Percentiles rank a stretch among this genome's conserved stretches.
phyloP scores from a whole-genome alignment of 164 flowering plant genomes.

The Annona cherimola region DNA sequence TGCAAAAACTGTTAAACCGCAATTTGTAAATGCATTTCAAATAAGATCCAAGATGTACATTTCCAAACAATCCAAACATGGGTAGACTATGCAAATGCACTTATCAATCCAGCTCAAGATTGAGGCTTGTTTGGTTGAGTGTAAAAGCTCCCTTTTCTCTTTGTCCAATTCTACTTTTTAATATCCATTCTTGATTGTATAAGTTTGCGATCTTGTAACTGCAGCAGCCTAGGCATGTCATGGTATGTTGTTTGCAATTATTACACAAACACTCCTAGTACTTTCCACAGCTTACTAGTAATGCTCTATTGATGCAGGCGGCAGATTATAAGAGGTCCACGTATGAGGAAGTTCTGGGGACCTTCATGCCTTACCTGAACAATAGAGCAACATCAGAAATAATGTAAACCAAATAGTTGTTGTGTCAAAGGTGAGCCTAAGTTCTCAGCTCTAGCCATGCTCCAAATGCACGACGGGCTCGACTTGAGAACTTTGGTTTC shows the following conservation, averaged over 20 bases:
- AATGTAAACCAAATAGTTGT: slow-evolving; percentile 58
- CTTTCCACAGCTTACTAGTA: background rate
- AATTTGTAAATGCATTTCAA: background rate
- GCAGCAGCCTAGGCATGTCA: no score
- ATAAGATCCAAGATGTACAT: no score
- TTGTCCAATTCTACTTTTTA: no score
- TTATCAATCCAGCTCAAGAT: no score
- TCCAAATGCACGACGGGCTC: slow-evolving; percentile 3
- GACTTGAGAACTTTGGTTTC: slow-evolving; percentile 9
- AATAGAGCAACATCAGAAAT: slow-evolving; percentile 35
- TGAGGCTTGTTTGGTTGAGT: no score
- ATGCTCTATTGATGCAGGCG: slow-evolving; percentile 44
- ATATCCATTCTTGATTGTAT: no score
- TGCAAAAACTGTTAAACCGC: background rate
- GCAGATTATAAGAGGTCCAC: slow-evolving; percentile 91
- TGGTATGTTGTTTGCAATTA: background rate
- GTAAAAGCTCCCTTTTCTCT: no score
- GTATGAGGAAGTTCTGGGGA: slow-evolving; percentile 74
- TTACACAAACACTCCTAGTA: background rate
- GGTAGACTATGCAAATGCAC: no score
- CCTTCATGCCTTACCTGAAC: slow-evolving; percentile 52
- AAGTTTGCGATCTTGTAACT: no score
- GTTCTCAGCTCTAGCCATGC: slow-evolving; percentile 12
- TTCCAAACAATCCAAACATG: no score
- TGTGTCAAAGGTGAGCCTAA: slow-evolving; percentile 27